Evolutionary conservation across 2,329 filamentous ascomycete genomes (phyloP).

Genomic region (Tolypocladium paradoxum): DNA sequence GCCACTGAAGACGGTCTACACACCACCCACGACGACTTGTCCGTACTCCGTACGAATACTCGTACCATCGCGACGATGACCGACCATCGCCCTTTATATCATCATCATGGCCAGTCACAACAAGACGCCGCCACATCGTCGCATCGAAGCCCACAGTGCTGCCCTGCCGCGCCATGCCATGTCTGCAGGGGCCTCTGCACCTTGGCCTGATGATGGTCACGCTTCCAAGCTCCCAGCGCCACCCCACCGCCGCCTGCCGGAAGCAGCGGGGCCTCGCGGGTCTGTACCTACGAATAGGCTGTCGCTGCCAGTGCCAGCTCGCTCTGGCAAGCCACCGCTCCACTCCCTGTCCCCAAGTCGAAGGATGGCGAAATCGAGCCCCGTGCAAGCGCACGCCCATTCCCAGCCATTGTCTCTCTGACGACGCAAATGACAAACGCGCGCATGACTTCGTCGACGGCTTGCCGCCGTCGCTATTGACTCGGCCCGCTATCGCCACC

Average conservation of each 20-base stretch:
- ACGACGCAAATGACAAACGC: neutral
- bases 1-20: neutral
- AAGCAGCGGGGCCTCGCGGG: neutral
- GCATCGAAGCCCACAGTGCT: neutral
- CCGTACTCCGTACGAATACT: no score
- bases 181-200: neutral
- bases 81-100: no score
- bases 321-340: neutral
- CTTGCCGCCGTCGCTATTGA: neutral
- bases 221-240: neutral
- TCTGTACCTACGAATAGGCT: no score
- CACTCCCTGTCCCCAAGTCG: neutral
- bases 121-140: no score
- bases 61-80: no score
- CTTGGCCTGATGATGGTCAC: neutral
- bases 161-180: neutral
- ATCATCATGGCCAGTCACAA: no score
- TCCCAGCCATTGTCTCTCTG: neutral
- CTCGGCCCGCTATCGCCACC: neutral
- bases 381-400: neutral
- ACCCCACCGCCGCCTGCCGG: neutral
- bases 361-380: neutral
- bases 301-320: no score
- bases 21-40: neutral
- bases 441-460: no score